Base-by-base conservation (phyloP, 345 rosid species). In the Moricandia arvensis region DNA sequence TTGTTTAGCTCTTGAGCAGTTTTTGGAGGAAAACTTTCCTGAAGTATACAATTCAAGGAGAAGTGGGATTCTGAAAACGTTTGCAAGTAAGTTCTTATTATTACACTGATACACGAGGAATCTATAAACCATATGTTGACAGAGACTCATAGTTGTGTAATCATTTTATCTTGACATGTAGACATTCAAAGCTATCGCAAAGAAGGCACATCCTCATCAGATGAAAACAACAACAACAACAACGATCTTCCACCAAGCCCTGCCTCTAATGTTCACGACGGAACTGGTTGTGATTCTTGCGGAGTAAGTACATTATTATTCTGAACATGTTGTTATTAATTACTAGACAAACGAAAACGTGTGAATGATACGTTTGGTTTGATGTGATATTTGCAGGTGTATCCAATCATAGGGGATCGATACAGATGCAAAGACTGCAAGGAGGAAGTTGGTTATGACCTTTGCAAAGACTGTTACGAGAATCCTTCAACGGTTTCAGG, bases 401-500 rank as follows among this genome's bases (percentile, higher is more conserved):
- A 0, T 68, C 97, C 97, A 3, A 87, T 93, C 75, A 62, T 81
- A 33, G 98, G 98, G 5, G 89, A 87, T 33, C 79, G 97, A 77
- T 90, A 90, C 84, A 77, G 7, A 57, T 91, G 96, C 85, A 68
- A 53, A 66, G 90, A 86, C 75, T 93, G 98, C 63, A 71, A 75
- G 30, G 96, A 91, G 72, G 1, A 7, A 11, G 41, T 83, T 0
- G 98, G 98, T 16, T 91, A 88, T 72, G 94, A 93, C 80, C 96
- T 93, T 31, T 91, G 98, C 74, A 86, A 88, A 77, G 88, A 83
- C 59, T 93, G 96, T 82, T 90, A 85, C 74, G 83, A 81, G 63
- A 83, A 84, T 63, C 43, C 72, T 55, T 82, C 86, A 6, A 87
- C 81, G 76, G 85, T 76, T 67, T 88, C 94, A 1, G 97, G 98